These are phyloP conservation scores for Calycina herbarum DNA, from an alignment of 2,329 filamentous ascomycete genomes.

Conservation along the genomic window DNA sequence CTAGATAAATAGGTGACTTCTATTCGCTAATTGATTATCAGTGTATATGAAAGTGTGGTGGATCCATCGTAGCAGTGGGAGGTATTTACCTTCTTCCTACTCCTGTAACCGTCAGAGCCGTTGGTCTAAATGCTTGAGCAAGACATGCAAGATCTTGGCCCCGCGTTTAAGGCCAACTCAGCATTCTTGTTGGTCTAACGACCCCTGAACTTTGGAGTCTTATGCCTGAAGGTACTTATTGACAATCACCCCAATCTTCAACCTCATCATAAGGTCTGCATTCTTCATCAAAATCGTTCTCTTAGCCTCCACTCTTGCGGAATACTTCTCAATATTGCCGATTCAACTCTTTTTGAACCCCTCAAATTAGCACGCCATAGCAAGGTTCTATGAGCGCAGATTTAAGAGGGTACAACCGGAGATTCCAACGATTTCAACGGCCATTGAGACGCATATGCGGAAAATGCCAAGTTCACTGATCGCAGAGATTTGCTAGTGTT, in stretches of 20 bases:
- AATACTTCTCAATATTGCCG: too few species aligned
- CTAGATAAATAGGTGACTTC: too few species aligned
- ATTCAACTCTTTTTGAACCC: not conserved
- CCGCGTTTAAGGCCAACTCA: not conserved
- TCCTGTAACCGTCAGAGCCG: not conserved
- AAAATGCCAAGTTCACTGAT: not conserved
- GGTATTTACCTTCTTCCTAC: not conserved
- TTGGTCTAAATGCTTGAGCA: not conserved
- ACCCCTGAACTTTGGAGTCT: not conserved
- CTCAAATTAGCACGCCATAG: constrained; percentile 1
- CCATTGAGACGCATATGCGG: not conserved
- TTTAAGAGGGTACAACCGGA: not conserved
- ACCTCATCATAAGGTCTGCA: not conserved
- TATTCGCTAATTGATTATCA: too few species aligned
- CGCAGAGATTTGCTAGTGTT: not conserved
- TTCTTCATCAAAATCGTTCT: not conserved
- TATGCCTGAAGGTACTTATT: not conserved
- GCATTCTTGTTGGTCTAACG: not conserved
- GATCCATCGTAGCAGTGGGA: too few species aligned
- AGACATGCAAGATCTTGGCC: not conserved
- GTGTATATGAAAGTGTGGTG: too few species aligned
- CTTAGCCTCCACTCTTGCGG: not conserved
- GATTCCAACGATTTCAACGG: not conserved
- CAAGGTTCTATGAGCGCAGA: constrained; percentile 4
- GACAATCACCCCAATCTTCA: not conserved